Percentiles rank a stretch among this genome's conserved stretches.
phyloP scores from a whole-genome alignment of 1,139 yeast species.

The Taphrina deformans region DNA sequence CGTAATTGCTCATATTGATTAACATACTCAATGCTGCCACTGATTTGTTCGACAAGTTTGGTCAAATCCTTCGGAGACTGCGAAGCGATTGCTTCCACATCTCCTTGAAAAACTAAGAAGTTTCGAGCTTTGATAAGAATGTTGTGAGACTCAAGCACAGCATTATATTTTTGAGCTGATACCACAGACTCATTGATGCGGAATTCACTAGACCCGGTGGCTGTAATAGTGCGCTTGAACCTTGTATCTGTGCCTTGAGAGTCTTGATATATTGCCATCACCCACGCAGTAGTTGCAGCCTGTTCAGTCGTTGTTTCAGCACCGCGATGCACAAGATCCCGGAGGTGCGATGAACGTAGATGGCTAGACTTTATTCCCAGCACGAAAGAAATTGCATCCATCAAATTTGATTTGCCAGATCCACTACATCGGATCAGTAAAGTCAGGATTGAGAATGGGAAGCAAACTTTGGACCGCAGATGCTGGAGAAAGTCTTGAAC shows the following conservation, averaged over 20 bases:
- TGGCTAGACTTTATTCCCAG: slow-evolving; percentile 79
- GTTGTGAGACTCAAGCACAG: slow-evolving; percentile 71
- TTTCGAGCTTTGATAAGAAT: slow-evolving; percentile 87
- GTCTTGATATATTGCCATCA: slow-evolving; percentile 73
- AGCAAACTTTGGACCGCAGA: slow-evolving; percentile 91
- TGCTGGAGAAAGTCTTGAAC: slow-evolving; percentile 72
- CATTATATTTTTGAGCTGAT: slow-evolving; percentile 64
- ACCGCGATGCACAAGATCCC: slow-evolving; percentile 81
- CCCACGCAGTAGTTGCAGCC: slow-evolving; percentile 61
- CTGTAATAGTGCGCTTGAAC: slow-evolving; percentile 36
- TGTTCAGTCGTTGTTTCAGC: slow-evolving; percentile 42
- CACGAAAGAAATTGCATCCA: slow-evolving; percentile 97
- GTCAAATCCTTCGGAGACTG: slow-evolving; percentile 79
- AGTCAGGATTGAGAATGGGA: too few species aligned
- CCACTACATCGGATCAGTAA: too few species aligned
- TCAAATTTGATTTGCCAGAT: slow-evolving; percentile 94
- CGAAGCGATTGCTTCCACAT: slow-evolving; percentile 89
- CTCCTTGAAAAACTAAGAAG: slow-evolving; percentile 94
- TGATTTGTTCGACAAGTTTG: slow-evolving; percentile 68
- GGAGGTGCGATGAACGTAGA: slow-evolving; percentile 69
- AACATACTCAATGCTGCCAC: slow-evolving; percentile 58
- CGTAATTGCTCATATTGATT: slow-evolving; percentile 67
- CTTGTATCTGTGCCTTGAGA: slow-evolving; percentile 48
- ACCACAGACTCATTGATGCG: slow-evolving; percentile 64
- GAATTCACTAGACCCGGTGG: slow-evolving; percentile 57